Evolutionary conservation across 306 rosid genomes (phyloP), one percentile per base, ranked within the genome.

Genomic region (Rosa persica): DNA sequence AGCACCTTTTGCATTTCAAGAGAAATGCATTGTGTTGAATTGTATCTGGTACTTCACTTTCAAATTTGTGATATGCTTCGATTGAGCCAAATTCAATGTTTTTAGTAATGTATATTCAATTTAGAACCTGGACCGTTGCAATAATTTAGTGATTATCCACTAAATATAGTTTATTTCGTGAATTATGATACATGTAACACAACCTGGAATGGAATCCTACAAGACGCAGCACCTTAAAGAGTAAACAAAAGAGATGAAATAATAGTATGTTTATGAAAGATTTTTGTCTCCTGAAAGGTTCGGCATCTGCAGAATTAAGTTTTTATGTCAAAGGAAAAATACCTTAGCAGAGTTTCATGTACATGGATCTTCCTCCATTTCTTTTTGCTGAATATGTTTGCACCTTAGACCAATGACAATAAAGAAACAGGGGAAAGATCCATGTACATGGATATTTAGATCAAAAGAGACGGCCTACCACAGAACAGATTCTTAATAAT

Each of bases 1-100:
- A 51, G 40, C 10, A 40, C 61, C 66, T 23, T 66, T 72, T 73
- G 22, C 49, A 22, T 58, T 71, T 58, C 42, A 43, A 47, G 77
- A 57, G 73, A 73, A 68, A 46, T 11, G 49, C 46, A n/a, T 51
- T 27, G 30, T 58, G 66, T 44, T 47, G 23, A 76, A 49, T 74
- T 55, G 48, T 73, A 38, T 76, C 44, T 67, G 80, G 79, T 66
- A 60, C 67, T 68, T 70, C n/a, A 15, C 38, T 76, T 46, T 54
- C 68, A 76, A n/a, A 25, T 57, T 44, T 76, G 42, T 69, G 38
- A 23, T 57, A 65, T 78, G 60, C 42, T 75, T 80, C 76, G 69
- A 42, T 34, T 30, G 82, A 80, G 80, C 40, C 40, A 23, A 40
- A 60, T 25, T 66, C 22, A 69, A 19, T 15, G 13, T 54, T 39